Evolutionary conservation across 2,329 filamentous ascomycete genomes (phyloP).

Genomic region (Verruconis gallopava): DNA sequence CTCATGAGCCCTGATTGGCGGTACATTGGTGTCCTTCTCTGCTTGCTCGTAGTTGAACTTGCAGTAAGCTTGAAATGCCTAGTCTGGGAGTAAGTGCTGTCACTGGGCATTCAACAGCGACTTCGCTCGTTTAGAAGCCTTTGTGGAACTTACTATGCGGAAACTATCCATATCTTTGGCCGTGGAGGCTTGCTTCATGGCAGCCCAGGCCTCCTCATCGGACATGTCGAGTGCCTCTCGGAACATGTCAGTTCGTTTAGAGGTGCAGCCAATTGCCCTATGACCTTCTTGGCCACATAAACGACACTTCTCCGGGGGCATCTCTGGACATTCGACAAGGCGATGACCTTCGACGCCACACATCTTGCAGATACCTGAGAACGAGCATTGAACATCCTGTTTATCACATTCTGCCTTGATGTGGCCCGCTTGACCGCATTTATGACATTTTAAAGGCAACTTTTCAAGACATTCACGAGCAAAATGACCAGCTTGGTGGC

Average conservation of each 20-base stretch:
- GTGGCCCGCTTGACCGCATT: constrained; percentile 44
- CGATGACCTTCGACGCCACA: constrained; percentile 43
- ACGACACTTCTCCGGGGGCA: constrained; percentile 40
- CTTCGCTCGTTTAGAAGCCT: constrained; percentile 11
- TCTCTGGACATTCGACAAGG: constrained; percentile 49
- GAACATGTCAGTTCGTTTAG: constrained; percentile 19
- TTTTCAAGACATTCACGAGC: constrained; percentile 36
- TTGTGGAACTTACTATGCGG: constrained; percentile 25
- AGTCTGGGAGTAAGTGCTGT: constrained; percentile 5
- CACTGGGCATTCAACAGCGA: neutral
- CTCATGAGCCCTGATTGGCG: constrained; percentile 29
- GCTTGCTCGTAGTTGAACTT: constrained; percentile 28
- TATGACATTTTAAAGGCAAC: constrained; percentile 41
- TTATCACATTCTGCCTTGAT: constrained; percentile 17
- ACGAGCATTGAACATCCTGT: constrained; percentile 36
- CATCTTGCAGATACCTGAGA: constrained; percentile 47
- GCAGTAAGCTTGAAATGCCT: constrained; percentile 38
- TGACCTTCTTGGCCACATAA: constrained; percentile 39
- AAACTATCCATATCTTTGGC: constrained; percentile 39
- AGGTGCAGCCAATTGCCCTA: constrained; percentile 34
- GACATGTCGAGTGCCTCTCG: constrained; percentile 30
- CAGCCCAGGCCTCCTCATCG: constrained; percentile 37
- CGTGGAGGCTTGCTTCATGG: constrained; percentile 35
- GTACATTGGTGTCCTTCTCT: constrained; percentile 11
- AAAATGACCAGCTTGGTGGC: constrained; percentile 31